phyloP scores from a whole-genome alignment of 2,329 filamentous ascomycete genomes.

The Verticillium nubilum region DNA sequence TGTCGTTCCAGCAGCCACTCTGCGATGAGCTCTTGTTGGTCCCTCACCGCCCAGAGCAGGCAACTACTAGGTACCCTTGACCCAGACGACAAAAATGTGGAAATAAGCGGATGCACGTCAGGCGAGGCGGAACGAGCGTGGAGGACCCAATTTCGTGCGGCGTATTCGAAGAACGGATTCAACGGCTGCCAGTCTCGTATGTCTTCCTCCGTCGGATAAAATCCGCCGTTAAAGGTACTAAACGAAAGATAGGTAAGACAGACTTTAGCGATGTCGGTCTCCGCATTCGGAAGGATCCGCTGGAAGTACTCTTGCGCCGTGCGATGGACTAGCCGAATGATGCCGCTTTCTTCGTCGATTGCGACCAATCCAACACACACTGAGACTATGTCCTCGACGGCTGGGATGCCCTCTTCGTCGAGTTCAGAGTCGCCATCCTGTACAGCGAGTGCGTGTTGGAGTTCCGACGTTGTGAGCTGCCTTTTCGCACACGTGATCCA shows the following conservation, averaged over 20 bases:
- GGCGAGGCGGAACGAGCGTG: too few species aligned
- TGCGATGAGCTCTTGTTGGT: too few species aligned
- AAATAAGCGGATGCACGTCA: too few species aligned
- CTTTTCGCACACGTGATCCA: constrained; percentile 34
- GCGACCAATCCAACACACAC: constrained; percentile 36
- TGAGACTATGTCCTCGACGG: constrained; percentile 26
- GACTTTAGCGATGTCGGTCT: constrained; percentile 18
- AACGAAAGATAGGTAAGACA: constrained; percentile 33
- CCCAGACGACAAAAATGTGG: too few species aligned
- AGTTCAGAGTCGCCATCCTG: constrained; percentile 19
- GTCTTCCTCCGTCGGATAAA: too few species aligned
- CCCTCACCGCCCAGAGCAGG: too few species aligned
- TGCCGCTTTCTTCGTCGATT: constrained; percentile 28
- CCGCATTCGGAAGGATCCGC: constrained; percentile 23
- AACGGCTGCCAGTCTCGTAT: too few species aligned
- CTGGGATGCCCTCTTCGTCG: constrained; percentile 27
- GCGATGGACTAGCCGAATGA: constrained; percentile 37
- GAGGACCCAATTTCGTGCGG: too few species aligned
- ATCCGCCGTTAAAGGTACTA: constrained; percentile 13
- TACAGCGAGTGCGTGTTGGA: constrained; percentile 36
- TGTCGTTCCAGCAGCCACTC: too few species aligned
- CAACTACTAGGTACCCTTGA: too few species aligned
- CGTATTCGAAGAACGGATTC: too few species aligned
- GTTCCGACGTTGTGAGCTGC: constrained; percentile 25
- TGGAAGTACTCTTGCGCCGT: constrained; percentile 40